Base-by-base conservation (phyloP, 2,329 filamentous ascomycete genomes). In the Trichoderma pleuroti region DNA sequence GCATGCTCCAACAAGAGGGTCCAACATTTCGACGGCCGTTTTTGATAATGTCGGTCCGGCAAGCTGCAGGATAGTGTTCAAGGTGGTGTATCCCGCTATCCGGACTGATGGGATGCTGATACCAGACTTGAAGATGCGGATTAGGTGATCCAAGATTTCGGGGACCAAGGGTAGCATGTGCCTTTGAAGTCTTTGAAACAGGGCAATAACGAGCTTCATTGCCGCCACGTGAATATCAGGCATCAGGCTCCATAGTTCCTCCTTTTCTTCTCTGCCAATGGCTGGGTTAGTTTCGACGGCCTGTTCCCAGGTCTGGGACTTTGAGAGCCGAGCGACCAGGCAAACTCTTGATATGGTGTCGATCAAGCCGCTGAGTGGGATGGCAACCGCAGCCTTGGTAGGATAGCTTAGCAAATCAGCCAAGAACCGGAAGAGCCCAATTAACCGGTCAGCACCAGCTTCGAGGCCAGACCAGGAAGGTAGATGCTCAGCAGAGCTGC, bases 211-310 rank as follows among this genome's bases (percentile, higher is more conserved):
- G 1, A 97, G 80, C 26, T 86, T 80, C 68, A 97, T 82, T n/a
- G 88, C 87, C 16, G 91, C 89, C 16, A 90, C 81, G 76, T 98
- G 93, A 49, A 98, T 87, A 11, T 87, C 84, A 5, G 94, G 92
- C 12, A 98, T 84, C 21, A 88, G 84, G 60, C 86, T 83, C 88
- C 92, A 94, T 4, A 98, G 85, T 57, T 90, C 88, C 67, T 97
- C 93, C 72, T 91, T 91, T 80, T 98, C 95, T 63, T 97, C 92
- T 72, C 91, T 88, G 36, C 90, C 86, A 73, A 96, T 88, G 73
- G 93, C 91, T 9, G 90, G 85, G 75, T 94, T 94, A 71, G 90
- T 84, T 72, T 90, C 87, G n/a, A 88, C 80, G 2, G 82, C 84
- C 74, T 84, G 84, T 72, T 86, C 82, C 74, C 82, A 82, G 24